Percentiles rank a stretch among this genome's conserved stretches.
phyloP scores from a whole-genome alignment of 305 asterid species.

The Fraxinus platypoda region DNA sequence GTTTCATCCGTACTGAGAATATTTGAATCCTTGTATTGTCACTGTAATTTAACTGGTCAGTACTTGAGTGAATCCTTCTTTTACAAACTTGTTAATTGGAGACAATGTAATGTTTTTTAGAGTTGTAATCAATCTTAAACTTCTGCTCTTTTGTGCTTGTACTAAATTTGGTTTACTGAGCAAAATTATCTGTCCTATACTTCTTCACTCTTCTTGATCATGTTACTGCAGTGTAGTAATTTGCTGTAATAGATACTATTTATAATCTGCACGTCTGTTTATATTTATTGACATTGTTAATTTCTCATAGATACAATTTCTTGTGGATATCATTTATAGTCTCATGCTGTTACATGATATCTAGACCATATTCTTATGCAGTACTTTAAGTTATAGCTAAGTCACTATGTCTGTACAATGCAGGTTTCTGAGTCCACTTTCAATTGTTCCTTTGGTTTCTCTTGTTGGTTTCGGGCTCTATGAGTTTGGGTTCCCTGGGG shows the following conservation, averaged over 20 bases:
- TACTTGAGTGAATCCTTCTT: background rate
- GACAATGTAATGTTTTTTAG: background rate
- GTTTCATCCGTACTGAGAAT: background rate
- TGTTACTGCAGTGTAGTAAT: background rate
- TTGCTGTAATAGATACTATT: background rate
- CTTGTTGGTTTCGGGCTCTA: conserved; percentile 84
- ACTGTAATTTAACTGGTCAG: background rate
- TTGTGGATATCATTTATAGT: background rate
- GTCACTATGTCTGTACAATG: conserved; percentile 28
- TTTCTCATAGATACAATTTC: background rate
- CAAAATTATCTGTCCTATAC: background rate
- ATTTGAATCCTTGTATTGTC: background rate
- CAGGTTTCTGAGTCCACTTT: conserved; percentile 64
- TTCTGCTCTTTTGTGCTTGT: background rate
- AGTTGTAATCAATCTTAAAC: background rate
- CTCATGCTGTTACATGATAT: background rate
- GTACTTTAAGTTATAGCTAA: conserved; percentile 23
- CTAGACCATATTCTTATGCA: background rate
- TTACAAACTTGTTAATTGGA: background rate
- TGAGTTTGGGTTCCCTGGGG: conserved; percentile 70
- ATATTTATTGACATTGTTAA: background rate
- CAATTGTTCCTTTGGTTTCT: conserved; percentile 81
- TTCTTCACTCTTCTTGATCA: background rate
- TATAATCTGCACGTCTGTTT: background rate
- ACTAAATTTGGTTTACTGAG: background rate